Base-by-base conservation (phyloP, 805 yeast species). In the Candida xiaguanensis region DNA sequence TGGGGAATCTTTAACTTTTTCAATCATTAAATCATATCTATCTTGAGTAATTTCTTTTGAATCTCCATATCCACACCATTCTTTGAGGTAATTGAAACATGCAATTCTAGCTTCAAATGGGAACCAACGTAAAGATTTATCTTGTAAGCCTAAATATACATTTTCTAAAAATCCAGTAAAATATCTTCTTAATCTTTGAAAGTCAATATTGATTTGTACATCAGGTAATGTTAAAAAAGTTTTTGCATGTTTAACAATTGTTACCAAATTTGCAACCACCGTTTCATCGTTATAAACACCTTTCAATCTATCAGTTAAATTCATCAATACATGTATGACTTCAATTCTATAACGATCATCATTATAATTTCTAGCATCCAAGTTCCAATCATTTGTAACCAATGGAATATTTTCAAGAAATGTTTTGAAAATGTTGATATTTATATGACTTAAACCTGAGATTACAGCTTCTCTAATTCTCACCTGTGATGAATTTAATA, bases 31-130 rank as follows among this genome's bases (percentile, higher is more conserved):
- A 4, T 64, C 56, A 47, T 88, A 88, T 32, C 96, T 68, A 30
- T 82, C 84, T 22, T 78, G 79, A 2, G 88, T 76, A 2, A 80
- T 53, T 1, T 68, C 54, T 7, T 77, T 72, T 17, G 79, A 68
- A 38, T 77, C 81, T 2, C 98, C 97, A 59, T 78, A 79, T 0
- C 95, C 95, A 58, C 96, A 89, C 99, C 99, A 93, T 56, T 87
- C 95, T 48, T 85, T 90, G 41, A 93, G 65, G 51, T 77, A 83
- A 33, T 80, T 77, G 63, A 88, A 90, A 45, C 95, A 85, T 2
- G 86, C 83, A 22, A 85, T 79, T 38, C 96, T 69, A 2, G 89
- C 91, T 47, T 82, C 88, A 57, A 90, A 89, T 1, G 95, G 91
- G n/a, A 90, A 66, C 78, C 90, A 81, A 28, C 59, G 50, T 33